A percentile compares a stretch with the other conserved stretches of the same genome.
Conservation (phyloP, 2,329 filamentous ascomycete genomes). For the Paecilomyces sp. region DNA sequence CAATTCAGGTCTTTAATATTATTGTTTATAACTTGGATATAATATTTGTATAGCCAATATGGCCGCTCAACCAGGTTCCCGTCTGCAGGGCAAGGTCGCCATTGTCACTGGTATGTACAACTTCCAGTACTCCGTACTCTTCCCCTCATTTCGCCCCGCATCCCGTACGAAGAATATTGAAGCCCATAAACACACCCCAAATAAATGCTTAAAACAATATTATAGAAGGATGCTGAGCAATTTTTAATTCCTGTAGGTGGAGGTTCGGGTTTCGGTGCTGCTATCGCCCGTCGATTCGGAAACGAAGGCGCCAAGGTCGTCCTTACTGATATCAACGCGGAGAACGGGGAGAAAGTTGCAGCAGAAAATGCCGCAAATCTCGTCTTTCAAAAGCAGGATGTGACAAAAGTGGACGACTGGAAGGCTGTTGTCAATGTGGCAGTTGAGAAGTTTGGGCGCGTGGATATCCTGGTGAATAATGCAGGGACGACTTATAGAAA, state of each 20-base stretch:
- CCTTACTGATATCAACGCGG: slow-evolving; percentile 33
- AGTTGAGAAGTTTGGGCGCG: slow-evolving; percentile 21
- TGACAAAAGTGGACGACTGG: slow-evolving; percentile 28
- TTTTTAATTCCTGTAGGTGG: slow-evolving; percentile 20
- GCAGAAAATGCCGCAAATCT: slow-evolving; percentile 20
- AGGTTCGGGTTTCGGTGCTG: slow-evolving; percentile 37
- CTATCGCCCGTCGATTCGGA: slow-evolving; percentile 32
- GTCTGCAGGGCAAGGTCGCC: slow-evolving; percentile 38
- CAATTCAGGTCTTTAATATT: not conserved
- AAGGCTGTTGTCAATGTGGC: slow-evolving; percentile 20
- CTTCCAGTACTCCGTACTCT: not conserved
- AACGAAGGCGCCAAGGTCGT: slow-evolving; percentile 37
- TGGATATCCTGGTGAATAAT: slow-evolving; percentile 43
- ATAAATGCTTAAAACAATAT: not conserved
- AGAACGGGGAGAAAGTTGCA: slow-evolving; percentile 24
- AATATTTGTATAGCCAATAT: not conserved
- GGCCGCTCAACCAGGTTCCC: slow-evolving; percentile 13
- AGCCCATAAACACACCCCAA: not conserved
- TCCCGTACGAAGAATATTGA: not conserved
- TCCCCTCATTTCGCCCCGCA: not conserved
- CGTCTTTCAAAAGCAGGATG: slow-evolving; percentile 27
- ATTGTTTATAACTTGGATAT: not conserved
- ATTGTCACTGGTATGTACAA: slow-evolving; percentile 35
- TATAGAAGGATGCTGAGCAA: not conserved
- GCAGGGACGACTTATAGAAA: slow-evolving; percentile 37